phyloP scores from a whole-genome alignment of 441 rosid species.

The Gossypium schwendimanii region DNA sequence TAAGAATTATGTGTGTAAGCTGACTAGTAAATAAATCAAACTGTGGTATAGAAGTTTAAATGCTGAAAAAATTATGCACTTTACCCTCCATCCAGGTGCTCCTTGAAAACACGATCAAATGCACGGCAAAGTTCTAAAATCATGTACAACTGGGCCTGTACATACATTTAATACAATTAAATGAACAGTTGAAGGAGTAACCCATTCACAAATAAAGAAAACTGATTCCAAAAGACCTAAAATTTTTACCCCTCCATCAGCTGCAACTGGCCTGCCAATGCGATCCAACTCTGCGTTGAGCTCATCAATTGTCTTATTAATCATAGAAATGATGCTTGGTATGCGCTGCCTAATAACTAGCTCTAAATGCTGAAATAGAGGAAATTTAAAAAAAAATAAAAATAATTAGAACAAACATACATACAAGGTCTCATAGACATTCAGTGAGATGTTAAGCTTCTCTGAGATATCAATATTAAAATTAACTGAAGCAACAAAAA shows the following conservation, averaged over 20 bases:
- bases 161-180: constrained; percentile 14
- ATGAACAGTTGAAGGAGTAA: constrained; percentile 2
- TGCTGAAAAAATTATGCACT: constrained; percentile 13
- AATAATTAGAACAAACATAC: background rate
- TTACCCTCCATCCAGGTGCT: constrained; percentile 99
- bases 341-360: constrained; percentile 86
- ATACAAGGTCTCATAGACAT: background rate
- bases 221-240: constrained; percentile 7
- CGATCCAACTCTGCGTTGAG: constrained; percentile 93
- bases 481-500: constrained; percentile 8
- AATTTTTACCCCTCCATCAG: constrained; percentile 85
- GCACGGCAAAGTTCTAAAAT: constrained; percentile 94
- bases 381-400: background rate
- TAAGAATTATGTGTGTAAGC: background rate
- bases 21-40: constrained; percentile 2
- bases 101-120: constrained; percentile 95
- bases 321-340: constrained; percentile 92
- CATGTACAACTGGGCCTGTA: constrained; percentile 89
- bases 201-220: constrained; percentile 14
- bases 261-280: constrained; percentile 94
- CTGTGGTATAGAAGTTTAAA: constrained; percentile 9
- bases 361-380: constrained; percentile 73
- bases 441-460: background rate
- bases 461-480: background rate
- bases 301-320: constrained; percentile 92